Base-by-base conservation (phyloP, 495 filamentous ascomycete genomes). In the Penicillium ucsense region DNA sequence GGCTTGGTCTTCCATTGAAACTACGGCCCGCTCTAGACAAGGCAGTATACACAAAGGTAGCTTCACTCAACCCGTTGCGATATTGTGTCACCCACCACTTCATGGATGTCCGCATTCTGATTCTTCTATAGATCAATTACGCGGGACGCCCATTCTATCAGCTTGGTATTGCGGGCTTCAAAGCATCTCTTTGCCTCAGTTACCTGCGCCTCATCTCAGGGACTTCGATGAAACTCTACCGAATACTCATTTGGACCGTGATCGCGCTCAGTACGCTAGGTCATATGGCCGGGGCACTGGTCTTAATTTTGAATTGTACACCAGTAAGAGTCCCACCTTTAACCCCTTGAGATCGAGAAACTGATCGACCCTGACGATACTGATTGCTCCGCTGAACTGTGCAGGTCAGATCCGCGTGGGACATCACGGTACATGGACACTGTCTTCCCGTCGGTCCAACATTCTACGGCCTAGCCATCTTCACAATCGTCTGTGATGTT, bases 141-240 rank as follows among this genome's bases (percentile, higher is more conserved):
- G 72, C 71, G 27, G 78, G 75, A 28, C 72, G 78, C 5, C 78
- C 78, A 2, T 77, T 81, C 40, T 81, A 81, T 52, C 75, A 78
- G 53, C 40, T 78, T 12, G 78, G 78, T 30, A 77, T 80, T 52
- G 70, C 69, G 34, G 74, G 74, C 30, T 80, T 81, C 66, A 81
- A 81, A 56, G 71, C 78, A 6, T 74, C 78, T 1, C 65, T 80
- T n/a, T 73, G 78, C 35, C 65, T 78, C 41, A 73, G 71, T 34
- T 81, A 80, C 48, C 63, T 80, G 6, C 71, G 77, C 3, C 66
- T 81, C 20, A 60, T 80, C 31, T 66, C 67, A 30, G 65, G 71
- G 2, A 76, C 71, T 0, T 62, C 61, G 27, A 77, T 78, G 38
- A 53, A 39, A 8, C 35, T 51, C n/a, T 81, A 79, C 45, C 61